Base-by-base conservation (phyloP, 2,329 filamentous ascomycete species). In the Scedosporium dehoogii region DNA sequence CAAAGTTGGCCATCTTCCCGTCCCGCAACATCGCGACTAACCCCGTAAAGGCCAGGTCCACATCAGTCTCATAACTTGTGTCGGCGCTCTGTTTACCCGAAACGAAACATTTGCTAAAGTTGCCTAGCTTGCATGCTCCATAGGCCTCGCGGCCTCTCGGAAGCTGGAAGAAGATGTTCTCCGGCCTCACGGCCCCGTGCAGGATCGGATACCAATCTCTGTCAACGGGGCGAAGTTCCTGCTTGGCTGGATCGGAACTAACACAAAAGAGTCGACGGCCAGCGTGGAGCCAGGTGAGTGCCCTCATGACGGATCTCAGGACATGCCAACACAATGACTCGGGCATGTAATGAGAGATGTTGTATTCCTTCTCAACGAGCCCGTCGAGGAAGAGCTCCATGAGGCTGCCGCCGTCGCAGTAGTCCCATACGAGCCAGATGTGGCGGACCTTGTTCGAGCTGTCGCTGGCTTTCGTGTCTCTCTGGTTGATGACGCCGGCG, bases 321-420 rank as follows among this genome's bases (percentile, higher is more conserved):
- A 85, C 81, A 66, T 85, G 81, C 82, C 82, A 85, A 65, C 81
- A 81, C 12, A 85, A 71, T 2, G 75, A 73, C 66, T 85, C 82
- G 0, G 81, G 81, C 12, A 82, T 68, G 65, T 79, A 80, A 12
- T 68, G 69, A 4, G 62, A 48, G 2, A 62, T 63, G 42, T 66
- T 48, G 16, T 67, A 64, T 4, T 64, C 66, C 27, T 71, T 65
- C 16, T 70, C 67, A 2, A 71, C 56, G 2, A 68, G 59, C 5
- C 64, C 65, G 42, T 67, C 66, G 3, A 55, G 68, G 23, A 81
- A 71, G 10, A 83, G 66, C 33, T 73, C 73, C 25, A 73, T 72
- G 42, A 85, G 74, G 48, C 73, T 79, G 41, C 80, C 80, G 4
- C 77, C 80, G 63, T 82, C 78, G 70, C 80, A 82, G 62, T 75